Evolutionary conservation across 148 eudicot species (phyloP).

Genomic region (Silene latifolia): DNA sequence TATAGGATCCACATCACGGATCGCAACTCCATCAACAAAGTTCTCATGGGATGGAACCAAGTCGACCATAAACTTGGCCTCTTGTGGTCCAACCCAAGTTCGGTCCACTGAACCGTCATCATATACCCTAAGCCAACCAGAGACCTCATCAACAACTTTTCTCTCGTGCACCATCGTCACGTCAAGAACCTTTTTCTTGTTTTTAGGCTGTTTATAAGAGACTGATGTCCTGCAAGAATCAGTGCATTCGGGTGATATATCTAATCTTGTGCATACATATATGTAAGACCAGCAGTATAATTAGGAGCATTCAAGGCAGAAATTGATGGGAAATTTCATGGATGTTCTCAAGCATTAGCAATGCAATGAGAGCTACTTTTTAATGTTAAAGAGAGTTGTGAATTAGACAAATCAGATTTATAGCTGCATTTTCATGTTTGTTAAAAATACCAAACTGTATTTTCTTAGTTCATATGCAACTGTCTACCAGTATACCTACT

Average conservation of each 20-base stretch:
- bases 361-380: background rate
- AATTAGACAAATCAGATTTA: background rate
- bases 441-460: background rate
- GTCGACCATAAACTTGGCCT: conserved; percentile 64
- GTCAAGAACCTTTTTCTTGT: background rate
- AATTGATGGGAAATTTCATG: conserved; percentile 20
- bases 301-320: background rate
- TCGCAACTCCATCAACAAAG: conserved; percentile 57
- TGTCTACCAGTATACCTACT: too few relatives aligned
- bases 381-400: background rate
- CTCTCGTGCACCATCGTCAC: conserved; percentile 25
- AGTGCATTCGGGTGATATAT: background rate
- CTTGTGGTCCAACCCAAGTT: conserved; percentile 62
- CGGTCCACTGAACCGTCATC: conserved; percentile 79
- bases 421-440: background rate
- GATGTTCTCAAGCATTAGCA: conserved; percentile 1
- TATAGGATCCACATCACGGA: conserved; percentile 34
- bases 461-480: too few relatives aligned
- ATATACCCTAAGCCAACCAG: conserved; percentile 74
- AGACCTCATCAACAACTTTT: conserved; percentile 54
- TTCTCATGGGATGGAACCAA: conserved; percentile 51
- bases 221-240: background rate
- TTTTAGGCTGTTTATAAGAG: background rate
- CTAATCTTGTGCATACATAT: too few relatives aligned
- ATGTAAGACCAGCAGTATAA: too few relatives aligned